Percentiles rank a stretch among this genome's conserved stretches.
Conservation (phyloP, 768 basidiomycete species). For the Collybiopsis confluens region DNA sequence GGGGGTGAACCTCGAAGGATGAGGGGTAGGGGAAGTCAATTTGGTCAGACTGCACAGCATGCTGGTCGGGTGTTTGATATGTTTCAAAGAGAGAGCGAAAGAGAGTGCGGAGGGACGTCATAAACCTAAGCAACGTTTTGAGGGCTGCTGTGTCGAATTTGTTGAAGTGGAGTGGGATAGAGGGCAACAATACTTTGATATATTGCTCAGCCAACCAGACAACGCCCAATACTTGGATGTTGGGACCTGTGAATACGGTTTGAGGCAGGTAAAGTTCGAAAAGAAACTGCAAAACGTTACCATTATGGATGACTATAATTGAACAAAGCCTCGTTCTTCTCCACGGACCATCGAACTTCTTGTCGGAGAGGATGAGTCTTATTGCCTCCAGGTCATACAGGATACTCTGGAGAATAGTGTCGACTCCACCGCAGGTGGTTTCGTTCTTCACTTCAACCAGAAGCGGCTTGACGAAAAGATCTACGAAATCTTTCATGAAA, state of each 20-base stretch:
- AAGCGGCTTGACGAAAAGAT: not conserved
- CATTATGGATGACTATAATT: no score
- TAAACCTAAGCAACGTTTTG: not conserved
- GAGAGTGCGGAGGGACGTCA: not conserved
- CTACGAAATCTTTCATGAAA: no score
- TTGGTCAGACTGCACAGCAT: not conserved
- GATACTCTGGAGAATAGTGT: not conserved
- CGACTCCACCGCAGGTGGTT: not conserved
- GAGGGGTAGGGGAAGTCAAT: not conserved
- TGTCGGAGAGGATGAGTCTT: not conserved
- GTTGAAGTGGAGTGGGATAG: not conserved
- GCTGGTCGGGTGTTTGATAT: not conserved
- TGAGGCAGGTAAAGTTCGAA: not conserved
- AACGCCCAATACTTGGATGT: not conserved
- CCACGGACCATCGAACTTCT: not conserved
- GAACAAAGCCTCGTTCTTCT: not conserved
- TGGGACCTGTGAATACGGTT: no score
- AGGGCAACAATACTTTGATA: not conserved
- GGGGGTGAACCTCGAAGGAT: no score
- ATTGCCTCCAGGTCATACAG: not conserved
- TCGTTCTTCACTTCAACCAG: not conserved
- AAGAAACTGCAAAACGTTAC: not conserved
- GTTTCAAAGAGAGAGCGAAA: not conserved
- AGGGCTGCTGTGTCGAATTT: not conserved
- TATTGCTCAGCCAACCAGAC: not conserved